Base-by-base conservation (phyloP, 2,329 filamentous ascomycete genomes). In the Biscogniauxia marginata region DNA sequence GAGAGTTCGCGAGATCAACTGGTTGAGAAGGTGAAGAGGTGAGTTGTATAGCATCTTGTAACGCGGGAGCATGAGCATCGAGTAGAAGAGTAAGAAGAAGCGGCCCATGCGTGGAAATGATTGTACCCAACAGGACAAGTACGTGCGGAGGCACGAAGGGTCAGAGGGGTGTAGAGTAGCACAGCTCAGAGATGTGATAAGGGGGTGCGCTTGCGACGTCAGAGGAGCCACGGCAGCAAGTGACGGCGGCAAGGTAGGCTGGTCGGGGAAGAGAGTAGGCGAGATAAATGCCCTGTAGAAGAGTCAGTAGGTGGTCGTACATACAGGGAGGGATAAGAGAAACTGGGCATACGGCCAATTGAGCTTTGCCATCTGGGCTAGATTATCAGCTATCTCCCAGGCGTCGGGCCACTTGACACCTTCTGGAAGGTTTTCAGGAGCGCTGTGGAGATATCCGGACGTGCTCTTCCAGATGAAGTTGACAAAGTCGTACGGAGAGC, bases 81-180 rank as follows among this genome's bases (percentile, higher is more conserved):
- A 84, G 72, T 91, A 92, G 65, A 95, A 73, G 45, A 91, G 71
- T 3, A 92, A 83, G 74, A 95, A 88, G 76, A 95, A 84, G 57
- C 90, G 89, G 6, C 88, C 85, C 23, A 96, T 77, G 1, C 83
- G 79, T 0, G 93, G 92, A 72, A 96, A 95, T 1, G 91, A 88
- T 54, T 85, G 84, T 56, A 96, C 84, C 84, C 90, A 93, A 74
- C 95, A 96, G 58, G 90, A 90, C 47, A 97, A 77, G 71, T 93
- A 96, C 3, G 91, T 96, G 24, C 90, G 89, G 39, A 88, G 82
- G 73, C 93, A 99, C 18, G 90, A 96, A 1, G 93, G 93, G 66
- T 96, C 90, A 18, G 84, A 80, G 0, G 93, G 93, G 70, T 99
- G 93, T 2, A 98, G 84, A 1, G 93, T 82, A 1, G 93, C 93